phyloP scores from a whole-genome alignment of 768 basidiomycete genomes.

The Kwoniella dendrophila region DNA sequence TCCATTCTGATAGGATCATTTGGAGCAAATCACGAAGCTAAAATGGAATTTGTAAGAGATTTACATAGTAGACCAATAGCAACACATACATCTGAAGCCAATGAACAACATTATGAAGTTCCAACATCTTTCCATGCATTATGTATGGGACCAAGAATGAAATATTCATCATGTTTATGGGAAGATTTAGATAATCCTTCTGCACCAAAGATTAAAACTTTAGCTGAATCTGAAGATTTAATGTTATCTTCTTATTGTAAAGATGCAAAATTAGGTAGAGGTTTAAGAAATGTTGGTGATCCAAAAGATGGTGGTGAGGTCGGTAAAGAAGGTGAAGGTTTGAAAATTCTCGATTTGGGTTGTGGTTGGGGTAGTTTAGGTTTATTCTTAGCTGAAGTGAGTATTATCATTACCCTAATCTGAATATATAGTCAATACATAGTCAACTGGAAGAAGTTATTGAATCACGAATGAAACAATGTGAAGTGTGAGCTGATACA shows the following conservation, averaged over 20 bases:
- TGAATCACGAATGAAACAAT: slow-evolving; percentile 1
- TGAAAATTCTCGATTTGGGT: slow-evolving; percentile 69
- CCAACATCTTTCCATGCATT: slow-evolving; percentile 63
- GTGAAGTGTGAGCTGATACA: slow-evolving; percentile 3
- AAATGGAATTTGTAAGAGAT: slow-evolving; percentile 68
- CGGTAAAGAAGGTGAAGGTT: slow-evolving; percentile 60
- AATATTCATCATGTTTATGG: slow-evolving; percentile 70
- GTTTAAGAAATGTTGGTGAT: slow-evolving; percentile 39
- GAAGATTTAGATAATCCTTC: slow-evolving; percentile 56
- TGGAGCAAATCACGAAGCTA: slow-evolving; percentile 66
- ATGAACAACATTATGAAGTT: slow-evolving; percentile 77
- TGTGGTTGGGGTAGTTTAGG: slow-evolving; percentile 78
- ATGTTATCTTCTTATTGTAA: slow-evolving; percentile 71
- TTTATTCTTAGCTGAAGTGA: slow-evolving; percentile 66
- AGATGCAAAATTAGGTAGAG: slow-evolving; percentile 63
- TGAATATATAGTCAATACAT: neutral
- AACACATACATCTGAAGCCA: slow-evolving; percentile 68
- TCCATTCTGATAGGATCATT: slow-evolving; percentile 56
- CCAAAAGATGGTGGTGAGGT: slow-evolving; percentile 22
- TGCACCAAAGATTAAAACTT: slow-evolving; percentile 58
- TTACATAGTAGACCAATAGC: slow-evolving; percentile 65
- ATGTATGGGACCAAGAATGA: slow-evolving; percentile 67
- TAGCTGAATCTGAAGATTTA: slow-evolving; percentile 67
- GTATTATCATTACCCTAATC: slow-evolving; percentile 17
- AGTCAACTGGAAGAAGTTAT: slow-evolving; percentile 1